Conservation (phyloP, 1,284 basidiomycete species). For the Microbotryum lychnidis-dioicae region DNA sequence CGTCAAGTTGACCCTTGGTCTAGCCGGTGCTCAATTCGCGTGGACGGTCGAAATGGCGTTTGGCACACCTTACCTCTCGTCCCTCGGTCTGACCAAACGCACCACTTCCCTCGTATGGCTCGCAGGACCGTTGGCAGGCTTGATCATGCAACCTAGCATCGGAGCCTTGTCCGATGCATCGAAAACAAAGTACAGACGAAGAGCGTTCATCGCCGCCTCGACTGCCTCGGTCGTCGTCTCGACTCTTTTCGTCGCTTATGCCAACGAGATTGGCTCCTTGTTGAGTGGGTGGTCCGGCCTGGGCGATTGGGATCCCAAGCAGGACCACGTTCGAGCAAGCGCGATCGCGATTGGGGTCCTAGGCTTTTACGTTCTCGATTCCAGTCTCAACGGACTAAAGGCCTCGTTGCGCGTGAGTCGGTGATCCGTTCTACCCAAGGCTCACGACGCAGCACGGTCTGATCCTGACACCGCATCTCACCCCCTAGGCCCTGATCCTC, state of each 20-base stretch:
- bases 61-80: slow-evolving; percentile 69
- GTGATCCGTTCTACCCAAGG: neutral
- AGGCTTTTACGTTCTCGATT: slow-evolving; percentile 88
- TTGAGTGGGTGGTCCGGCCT: slow-evolving; percentile 66
- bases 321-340: slow-evolving; percentile 55
- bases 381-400: slow-evolving; percentile 65
- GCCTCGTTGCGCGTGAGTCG: slow-evolving; percentile 24
- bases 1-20: slow-evolving; percentile 45
- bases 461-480: neutral
- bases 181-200: slow-evolving; percentile 14
- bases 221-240: slow-evolving; percentile 45
- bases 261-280: slow-evolving; percentile 60
- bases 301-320: slow-evolving; percentile 83
- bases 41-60: slow-evolving; percentile 87
- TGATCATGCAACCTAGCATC: slow-evolving; percentile 89
- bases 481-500: slow-evolving; percentile 54
- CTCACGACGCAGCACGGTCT: too few species aligned
- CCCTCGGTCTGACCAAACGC: slow-evolving; percentile 78
- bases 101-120: slow-evolving; percentile 85
- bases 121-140: slow-evolving; percentile 82
- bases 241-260: slow-evolving; percentile 82
- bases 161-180: slow-evolving; percentile 45
- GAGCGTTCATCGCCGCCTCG: slow-evolving; percentile 20
- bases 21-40: slow-evolving; percentile 75
- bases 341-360: slow-evolving; percentile 80